Base-by-base conservation (phyloP, 345 rosid species). In the Populus euphratica region DNA sequence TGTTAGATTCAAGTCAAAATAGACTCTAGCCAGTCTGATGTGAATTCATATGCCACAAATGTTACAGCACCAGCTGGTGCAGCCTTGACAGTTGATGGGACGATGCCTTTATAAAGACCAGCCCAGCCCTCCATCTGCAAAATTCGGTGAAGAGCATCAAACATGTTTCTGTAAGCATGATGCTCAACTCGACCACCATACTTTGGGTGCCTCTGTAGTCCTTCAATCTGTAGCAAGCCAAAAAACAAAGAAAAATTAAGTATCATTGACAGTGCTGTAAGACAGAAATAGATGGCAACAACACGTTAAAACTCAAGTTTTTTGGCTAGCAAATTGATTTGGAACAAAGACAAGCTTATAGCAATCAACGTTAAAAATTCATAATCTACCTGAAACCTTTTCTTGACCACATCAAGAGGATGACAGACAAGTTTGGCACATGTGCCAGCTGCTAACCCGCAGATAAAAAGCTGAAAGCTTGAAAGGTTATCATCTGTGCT, bases 21-120 rank as follows among this genome's bases (percentile, higher is more conserved):
- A n/a, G 97, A 89, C 74, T 93, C 95, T 77, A 96, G 85, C 97
- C 93, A 94, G 78, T 93, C 97, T 12, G 96, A 92, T 27, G 89
- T 78, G 21, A 81, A 79, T 84, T 96, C 98, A 50, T 86, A 93
- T 69, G 91, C 95, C 76, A 96, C 93, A 73, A 96, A 96, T 61
- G 99, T 96, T 47, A 96, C 97, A 50, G 99, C 99, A 72, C 97
- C 93, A 50, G 98, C 99, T 31, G 99, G 98, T 68, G 99, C 99
- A 76, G 99, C 99, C 89, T 96, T 96, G 77, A 93, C 79, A 14
- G 95, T 92, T 68, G 99, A 96, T 18, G 98, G 99, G 36, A 93
- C 77, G 49, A 96, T 89, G 70, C 99, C 99, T 82, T 96, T 96
- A 76, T 96, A 96, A 73, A 96, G 92, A 78, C 98, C 99, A 2